Evolutionary conservation across 2,329 filamentous ascomycete species (phyloP).

Genomic region (Aspergillus carbonarius): DNA sequence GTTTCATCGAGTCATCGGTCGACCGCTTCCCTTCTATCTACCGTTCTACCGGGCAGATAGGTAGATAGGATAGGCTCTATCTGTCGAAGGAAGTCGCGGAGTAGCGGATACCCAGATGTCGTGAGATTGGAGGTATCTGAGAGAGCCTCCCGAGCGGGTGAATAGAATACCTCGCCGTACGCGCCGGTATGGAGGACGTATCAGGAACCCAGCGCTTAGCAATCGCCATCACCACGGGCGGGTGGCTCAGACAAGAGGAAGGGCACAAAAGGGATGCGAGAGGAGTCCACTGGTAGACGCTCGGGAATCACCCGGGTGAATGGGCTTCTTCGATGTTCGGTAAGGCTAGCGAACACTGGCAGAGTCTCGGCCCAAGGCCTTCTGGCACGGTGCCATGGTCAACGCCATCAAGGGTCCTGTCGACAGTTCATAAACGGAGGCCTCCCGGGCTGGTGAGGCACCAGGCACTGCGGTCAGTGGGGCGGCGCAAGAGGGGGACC

Average conservation of each 20-base stretch:
- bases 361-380: slow-evolving; percentile 4
- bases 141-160: neutral
- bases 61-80: too few species aligned
- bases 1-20: neutral
- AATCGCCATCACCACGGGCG: neutral
- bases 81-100: too few species aligned
- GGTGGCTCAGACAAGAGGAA: neutral
- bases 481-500: neutral
- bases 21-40: neutral
- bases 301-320: neutral
- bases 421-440: slow-evolving; percentile 2
- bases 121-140: neutral
- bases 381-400: neutral
- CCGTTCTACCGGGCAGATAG: too few species aligned
- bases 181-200: slow-evolving; percentile 13
- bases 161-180: slow-evolving; percentile 3
- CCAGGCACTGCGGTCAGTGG: slow-evolving; percentile 11
- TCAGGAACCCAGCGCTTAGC: slow-evolving; percentile 20
- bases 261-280: too few species aligned
- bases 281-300: neutral
- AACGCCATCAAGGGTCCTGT: slow-evolving; percentile 1
- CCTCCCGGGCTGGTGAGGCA: slow-evolving; percentile 1
- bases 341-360: neutral
- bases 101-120: neutral
- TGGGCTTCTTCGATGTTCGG: neutral